Conservation (phyloP, 2,329 filamentous ascomycete species). For the Teratosphaeria viscida region DNA sequence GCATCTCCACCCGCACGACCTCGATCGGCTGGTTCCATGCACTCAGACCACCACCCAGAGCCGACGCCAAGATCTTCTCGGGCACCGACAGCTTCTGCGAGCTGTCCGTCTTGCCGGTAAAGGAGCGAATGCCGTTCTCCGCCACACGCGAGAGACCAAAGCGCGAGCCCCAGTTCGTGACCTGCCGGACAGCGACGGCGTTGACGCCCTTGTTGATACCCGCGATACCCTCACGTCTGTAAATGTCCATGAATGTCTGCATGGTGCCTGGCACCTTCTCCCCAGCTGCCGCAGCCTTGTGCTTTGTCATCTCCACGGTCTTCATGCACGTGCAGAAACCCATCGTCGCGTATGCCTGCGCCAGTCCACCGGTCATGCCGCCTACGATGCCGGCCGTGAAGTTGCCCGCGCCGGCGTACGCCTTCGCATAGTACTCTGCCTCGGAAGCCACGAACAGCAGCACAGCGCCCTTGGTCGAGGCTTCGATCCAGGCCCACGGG, state of each 20-base stretch:
- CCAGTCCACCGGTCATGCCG: slow-evolving; percentile 87
- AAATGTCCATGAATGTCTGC: slow-evolving; percentile 93
- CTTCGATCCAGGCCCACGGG: slow-evolving; percentile 99
- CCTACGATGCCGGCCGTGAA: slow-evolving; percentile 83
- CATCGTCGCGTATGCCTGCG: slow-evolving; percentile 98
- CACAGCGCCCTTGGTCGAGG: slow-evolving; percentile 97
- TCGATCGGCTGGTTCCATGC: slow-evolving; percentile 99
- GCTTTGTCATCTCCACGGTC: slow-evolving; percentile 98
- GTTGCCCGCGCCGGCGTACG: slow-evolving; percentile 60
- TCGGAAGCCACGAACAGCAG: slow-evolving; percentile 98
- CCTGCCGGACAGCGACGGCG: slow-evolving; percentile 94
- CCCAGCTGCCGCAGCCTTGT: slow-evolving; percentile 79
- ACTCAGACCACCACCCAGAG: slow-evolving; percentile 82
- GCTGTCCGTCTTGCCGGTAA: slow-evolving; percentile 63
- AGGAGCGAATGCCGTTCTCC: slow-evolving; percentile 72
- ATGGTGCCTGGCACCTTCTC: slow-evolving; percentile 84
- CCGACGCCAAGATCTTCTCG: slow-evolving; percentile 84
- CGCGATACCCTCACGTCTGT: slow-evolving; percentile 80
- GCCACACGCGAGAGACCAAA: slow-evolving; percentile 90
- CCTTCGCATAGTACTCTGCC: slow-evolving; percentile 85
- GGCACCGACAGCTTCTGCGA: slow-evolving; percentile 63
- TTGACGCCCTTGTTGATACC: slow-evolving; percentile 99
- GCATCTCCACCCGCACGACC: slow-evolving; percentile 99
- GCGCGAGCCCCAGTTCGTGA: slow-evolving; percentile 97
- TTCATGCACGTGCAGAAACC: slow-evolving; percentile 99